These are phyloP conservation scores for Hypoxylon sp. DNA, from an alignment of 2,329 filamentous ascomycete species.

Conservation along the genomic window DNA sequence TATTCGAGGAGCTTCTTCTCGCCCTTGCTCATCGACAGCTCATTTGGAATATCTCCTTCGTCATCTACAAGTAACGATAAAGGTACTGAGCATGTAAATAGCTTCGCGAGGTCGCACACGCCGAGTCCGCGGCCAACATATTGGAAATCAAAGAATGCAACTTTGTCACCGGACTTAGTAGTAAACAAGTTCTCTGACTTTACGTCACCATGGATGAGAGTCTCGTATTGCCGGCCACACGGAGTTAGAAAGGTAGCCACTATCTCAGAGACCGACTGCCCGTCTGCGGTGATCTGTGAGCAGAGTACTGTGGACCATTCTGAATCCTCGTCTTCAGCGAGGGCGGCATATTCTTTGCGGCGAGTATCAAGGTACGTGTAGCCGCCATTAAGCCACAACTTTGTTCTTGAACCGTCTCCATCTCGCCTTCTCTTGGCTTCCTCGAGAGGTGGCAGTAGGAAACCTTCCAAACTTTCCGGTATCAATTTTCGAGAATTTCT, in stretches of 20 bases:
- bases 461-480: constrained; percentile 49
- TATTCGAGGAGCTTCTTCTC: constrained; percentile 65
- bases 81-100: constrained; percentile 76
- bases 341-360: constrained; percentile 65
- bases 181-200: constrained; percentile 78
- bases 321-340: constrained; percentile 61
- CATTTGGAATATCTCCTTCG: constrained; percentile 51
- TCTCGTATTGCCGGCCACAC: constrained; percentile 59
- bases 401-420: constrained; percentile 44
- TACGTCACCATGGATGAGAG: constrained; percentile 76
- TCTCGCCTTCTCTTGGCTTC: constrained; percentile 56
- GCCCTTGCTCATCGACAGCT: constrained; percentile 63
- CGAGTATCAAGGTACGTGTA: constrained; percentile 78
- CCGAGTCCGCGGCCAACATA: constrained; percentile 75
- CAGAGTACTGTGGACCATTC: constrained; percentile 70
- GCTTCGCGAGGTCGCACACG: constrained; percentile 74
- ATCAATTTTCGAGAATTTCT: constrained; percentile 62
- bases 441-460: constrained; percentile 68
- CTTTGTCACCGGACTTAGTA: constrained; percentile 60
- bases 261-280: constrained; percentile 62
- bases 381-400: constrained; percentile 74
- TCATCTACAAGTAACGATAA: constrained; percentile 61
- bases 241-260: constrained; percentile 66
- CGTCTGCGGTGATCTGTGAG: constrained; percentile 42
- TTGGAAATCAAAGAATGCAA: constrained; percentile 78